Conservation (phyloP, 495 filamentous ascomycete genomes). For the Penicillium maclennaniae region DNA sequence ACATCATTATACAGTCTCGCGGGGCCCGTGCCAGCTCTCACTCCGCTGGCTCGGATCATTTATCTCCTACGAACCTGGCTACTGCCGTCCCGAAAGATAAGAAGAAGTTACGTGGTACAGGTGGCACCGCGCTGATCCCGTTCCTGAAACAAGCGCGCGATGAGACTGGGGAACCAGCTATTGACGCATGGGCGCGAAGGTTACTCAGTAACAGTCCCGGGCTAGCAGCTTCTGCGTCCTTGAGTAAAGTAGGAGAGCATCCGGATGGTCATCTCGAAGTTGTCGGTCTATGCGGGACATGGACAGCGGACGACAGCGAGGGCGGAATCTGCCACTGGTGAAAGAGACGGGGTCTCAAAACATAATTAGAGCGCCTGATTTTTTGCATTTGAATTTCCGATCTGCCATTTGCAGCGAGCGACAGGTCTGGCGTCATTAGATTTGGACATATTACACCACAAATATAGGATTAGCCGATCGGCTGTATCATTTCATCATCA, state of each 20-base stretch:
- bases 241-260: slow-evolving; percentile 68
- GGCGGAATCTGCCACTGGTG: slow-evolving; percentile 69
- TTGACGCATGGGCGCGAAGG: slow-evolving; percentile 75
- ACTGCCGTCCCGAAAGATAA: slow-evolving; percentile 43
- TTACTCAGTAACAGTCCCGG: slow-evolving; percentile 60
- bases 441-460: background rate
- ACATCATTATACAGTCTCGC: slow-evolving; percentile 73
- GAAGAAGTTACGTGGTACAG: slow-evolving; percentile 79
- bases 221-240: slow-evolving; percentile 33
- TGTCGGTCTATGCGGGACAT: slow-evolving; percentile 77
- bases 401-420: slow-evolving; percentile 3
- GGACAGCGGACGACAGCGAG: slow-evolving; percentile 80
- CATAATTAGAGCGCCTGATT: slow-evolving; percentile 17
- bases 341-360: slow-evolving; percentile 2
- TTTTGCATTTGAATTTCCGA: slow-evolving; percentile 14
- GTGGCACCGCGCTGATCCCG: slow-evolving; percentile 86
- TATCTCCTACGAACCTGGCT: slow-evolving; percentile 61
- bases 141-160: slow-evolving; percentile 94
- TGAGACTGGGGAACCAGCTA: slow-evolving; percentile 89
- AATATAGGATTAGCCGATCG: background rate
- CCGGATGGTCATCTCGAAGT: slow-evolving; percentile 60
- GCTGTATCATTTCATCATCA: slow-evolving; percentile 12
- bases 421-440: background rate
- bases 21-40: slow-evolving; percentile 45
- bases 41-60: slow-evolving; percentile 38